Evolutionary conservation across 2,329 filamentous ascomycete species (phyloP).

Genomic region (Ceratocystiopsis minuta): DNA sequence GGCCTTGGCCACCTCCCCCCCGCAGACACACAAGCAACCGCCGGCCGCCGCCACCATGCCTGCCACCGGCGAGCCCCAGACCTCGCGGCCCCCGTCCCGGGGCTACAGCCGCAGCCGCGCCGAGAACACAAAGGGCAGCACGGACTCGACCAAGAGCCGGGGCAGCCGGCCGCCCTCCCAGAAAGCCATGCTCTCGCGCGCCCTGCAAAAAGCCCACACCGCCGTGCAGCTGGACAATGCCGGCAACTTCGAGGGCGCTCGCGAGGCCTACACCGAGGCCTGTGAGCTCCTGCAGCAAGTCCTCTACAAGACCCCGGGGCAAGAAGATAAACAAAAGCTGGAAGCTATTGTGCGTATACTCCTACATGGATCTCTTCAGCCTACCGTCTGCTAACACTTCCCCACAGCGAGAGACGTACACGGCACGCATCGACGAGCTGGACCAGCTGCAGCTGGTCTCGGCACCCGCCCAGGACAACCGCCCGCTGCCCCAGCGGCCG

Average conservation of each 20-base stretch:
- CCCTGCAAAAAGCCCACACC: constrained; percentile 85
- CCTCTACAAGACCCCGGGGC: constrained; percentile 62
- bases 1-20: not conserved
- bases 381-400: not conserved
- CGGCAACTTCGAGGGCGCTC: constrained; percentile 80
- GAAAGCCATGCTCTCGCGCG: constrained; percentile 92
- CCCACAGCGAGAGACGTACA: constrained; percentile 67
- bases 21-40: not conserved
- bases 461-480: constrained; percentile 37
- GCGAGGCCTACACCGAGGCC: constrained; percentile 79
- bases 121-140: constrained; percentile 24
- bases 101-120: constrained; percentile 30
- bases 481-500: constrained; percentile 56
- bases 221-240: constrained; percentile 93
- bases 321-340: constrained; percentile 77
- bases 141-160: constrained; percentile 21
- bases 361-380: constrained; percentile 25
- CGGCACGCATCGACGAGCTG: constrained; percentile 73
- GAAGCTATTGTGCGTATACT: constrained; percentile 91
- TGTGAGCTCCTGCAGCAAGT: constrained; percentile 79
- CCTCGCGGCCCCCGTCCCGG: constrained; percentile 12
- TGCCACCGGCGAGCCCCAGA: constrained; percentile 17
- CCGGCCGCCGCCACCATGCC: constrained; percentile 12
- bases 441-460: constrained; percentile 54
- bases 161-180: constrained; percentile 43